Percentiles rank a stretch among this genome's conserved stretches.
phyloP scores from a whole-genome alignment of 768 basidiomycete genomes.

The Panus rudis region DNA sequence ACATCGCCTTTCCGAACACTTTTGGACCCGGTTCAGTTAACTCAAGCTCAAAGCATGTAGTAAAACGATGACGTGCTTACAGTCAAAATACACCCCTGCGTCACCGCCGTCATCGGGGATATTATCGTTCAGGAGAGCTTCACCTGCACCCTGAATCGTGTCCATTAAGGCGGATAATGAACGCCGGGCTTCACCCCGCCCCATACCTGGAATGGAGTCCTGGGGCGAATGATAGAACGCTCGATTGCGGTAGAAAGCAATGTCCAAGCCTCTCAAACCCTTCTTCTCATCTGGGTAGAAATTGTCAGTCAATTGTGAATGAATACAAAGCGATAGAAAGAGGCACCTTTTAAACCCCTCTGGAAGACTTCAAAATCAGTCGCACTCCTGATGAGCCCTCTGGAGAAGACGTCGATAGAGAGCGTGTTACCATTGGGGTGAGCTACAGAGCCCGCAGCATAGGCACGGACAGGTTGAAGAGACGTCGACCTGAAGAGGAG shows the following conservation, averaged over 20 bases:
- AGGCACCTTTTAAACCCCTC: conserved; percentile 22
- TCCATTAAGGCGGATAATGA: conserved; percentile 82
- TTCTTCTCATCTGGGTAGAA: conserved; percentile 4
- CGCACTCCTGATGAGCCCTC: conserved; percentile 55
- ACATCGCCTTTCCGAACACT: conserved; percentile 55
- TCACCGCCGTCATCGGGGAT: conserved; percentile 17
- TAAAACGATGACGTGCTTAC: conserved; percentile 33
- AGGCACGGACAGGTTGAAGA: conserved; percentile 46
- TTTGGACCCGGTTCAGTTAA: conserved; percentile 3
- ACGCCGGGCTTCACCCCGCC: conserved; percentile 38
- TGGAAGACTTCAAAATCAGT: conserved; percentile 74
- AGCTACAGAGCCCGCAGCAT: conserved; percentile 32
- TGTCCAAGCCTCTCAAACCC: conserved; percentile 67
- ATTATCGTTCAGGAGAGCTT: conserved; percentile 42
- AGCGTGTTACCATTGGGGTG: conserved; percentile 72
- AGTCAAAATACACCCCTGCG: conserved; percentile 61
- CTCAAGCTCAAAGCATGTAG: neutral
- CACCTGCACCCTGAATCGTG: conserved; percentile 45
- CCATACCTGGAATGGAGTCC: conserved; percentile 56
- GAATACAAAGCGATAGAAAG: neutral
- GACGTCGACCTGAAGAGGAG: conserved; percentile 70
- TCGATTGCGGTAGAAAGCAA: conserved; percentile 72
- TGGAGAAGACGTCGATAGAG: conserved; percentile 61
- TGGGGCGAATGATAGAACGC: conserved; percentile 73
- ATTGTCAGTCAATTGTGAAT: conserved; percentile 5